Conservation (phyloP, 331 rosid species). For the Pyrus hybrid region DNA sequence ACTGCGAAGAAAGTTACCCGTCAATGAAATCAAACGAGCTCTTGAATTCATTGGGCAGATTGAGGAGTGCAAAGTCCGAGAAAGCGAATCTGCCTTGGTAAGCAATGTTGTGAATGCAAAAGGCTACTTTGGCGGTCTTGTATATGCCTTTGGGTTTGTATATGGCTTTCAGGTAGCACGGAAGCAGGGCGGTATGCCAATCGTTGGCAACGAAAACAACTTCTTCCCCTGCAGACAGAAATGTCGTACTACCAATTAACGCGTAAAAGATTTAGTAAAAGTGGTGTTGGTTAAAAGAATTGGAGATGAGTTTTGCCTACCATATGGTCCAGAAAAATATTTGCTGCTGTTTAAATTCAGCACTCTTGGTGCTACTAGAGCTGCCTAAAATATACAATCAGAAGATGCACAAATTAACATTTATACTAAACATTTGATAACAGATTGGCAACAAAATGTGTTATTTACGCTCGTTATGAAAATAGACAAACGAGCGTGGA, state of each 20-base stretch:
- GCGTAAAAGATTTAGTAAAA: neutral
- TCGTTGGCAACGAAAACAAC: conserved; percentile 65
- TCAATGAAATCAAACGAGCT: conserved; percentile 77
- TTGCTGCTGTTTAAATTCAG: conserved; percentile 42
- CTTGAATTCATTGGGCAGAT: conserved; percentile 46
- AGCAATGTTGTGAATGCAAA: conserved; percentile 79
- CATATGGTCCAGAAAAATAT: conserved; percentile 69
- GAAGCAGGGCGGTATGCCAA: conserved; percentile 69
- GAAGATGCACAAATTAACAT: neutral
- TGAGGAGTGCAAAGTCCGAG: conserved; percentile 42
- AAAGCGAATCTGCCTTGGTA: conserved; percentile 75
- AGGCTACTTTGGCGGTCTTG: conserved; percentile 48
- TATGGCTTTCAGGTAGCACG: conserved; percentile 57
- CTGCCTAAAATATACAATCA: conserved; percentile 32
- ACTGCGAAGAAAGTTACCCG: conserved; percentile 37
- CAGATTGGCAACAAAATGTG: neutral
- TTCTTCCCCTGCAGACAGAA: conserved; percentile 46
- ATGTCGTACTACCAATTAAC: neutral
- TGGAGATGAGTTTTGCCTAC: conserved; percentile 19
- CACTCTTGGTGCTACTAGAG: conserved; percentile 66
- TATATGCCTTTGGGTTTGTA: conserved; percentile 47
- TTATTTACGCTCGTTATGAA: too few species aligned
- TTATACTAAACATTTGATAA: neutral
- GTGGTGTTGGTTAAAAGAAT: neutral
- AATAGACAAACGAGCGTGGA: too few species aligned